Evolutionary conservation across 768 basidiomycete genomes (phyloP), one percentile per base, ranked within the genome.

Genomic region (Boletus edulis): DNA sequence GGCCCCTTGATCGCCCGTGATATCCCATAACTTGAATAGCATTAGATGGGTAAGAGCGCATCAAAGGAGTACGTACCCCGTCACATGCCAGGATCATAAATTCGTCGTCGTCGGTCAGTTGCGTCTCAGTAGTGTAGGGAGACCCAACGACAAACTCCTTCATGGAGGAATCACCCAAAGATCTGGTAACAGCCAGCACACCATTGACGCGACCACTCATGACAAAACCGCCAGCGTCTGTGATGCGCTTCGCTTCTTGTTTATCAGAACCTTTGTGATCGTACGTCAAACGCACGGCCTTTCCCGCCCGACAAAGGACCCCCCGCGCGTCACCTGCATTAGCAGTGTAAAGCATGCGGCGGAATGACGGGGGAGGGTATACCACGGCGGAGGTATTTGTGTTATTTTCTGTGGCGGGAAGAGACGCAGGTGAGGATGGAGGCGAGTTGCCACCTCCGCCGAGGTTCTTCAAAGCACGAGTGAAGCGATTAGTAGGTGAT

Each of bases 181-280:
- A 94, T 54, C 97, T 81, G 17, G 97, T 99, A 29, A 99, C 97
- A 7, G 94, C 94, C 51, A 99, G 76, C 40, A 98, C 95, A 59
- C 96, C 97, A 62, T 99, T 99, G 34, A 99, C 97, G 13, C 97
- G 84, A 59, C 96, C 97, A 66, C 96, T 96, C 90, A 99, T 87
- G 20, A 99, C 95, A 67, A 98, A 99, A 2, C 97, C 97, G 11
- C 97, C 97, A 0, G 97, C 97, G 67, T 98, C 97, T 46, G 82
- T 94, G 69, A 99, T 98, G 20, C 97, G 84, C 74, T 97, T 98
- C 18, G 95, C 95, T 73, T 99, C 97, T 70, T 96, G 94, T 65
- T 89, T 87, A 70, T 99, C 97, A 6, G 89, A 87, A 31, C 97
- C 97, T 71, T 99, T 99, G 78, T 99, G 97, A 68, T 99, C 97